Evolutionary conservation across 1,284 basidiomycete species (phyloP), one percentile per base, ranked within the genome.

Genomic region (Mycosarcoma mackinlayi): DNA sequence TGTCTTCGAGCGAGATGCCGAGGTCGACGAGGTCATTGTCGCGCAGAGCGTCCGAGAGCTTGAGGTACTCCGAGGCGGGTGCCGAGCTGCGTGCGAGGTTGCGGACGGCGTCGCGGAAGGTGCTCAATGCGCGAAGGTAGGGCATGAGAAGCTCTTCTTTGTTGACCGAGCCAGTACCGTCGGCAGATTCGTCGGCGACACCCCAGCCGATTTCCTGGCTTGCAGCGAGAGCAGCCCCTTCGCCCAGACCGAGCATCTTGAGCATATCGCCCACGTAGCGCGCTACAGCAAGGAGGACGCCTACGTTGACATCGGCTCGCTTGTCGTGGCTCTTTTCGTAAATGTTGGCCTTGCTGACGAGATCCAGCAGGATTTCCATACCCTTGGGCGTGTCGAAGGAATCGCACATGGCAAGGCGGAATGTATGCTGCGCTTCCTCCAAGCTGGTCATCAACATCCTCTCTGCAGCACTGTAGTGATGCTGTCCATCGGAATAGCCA

Each of bases 311-410:
- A 88, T 80, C 33, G 84, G 84, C 75, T 4, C 83, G 75, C 18
- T 77, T 67, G 27, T 65, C 53, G 13, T 79, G 65, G 19, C 49
- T 53, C 38, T 78, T 77, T 69, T 98, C 89, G 85, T 98, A 98
- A 24, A 93, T 86, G 82, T 98, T 98, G 16, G 92, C 89, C 51
- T 88, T 87, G n/a, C 91, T 91, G 24, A 98, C 89, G 27, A 98
- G 85, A 64, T 94, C 91, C 13, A 92, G 87, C 13, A 98, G 84
- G 52, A 89, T 85, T 71, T 88, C 87, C 40, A 98, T 84, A 0
- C 93, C 95, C 14, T 86, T 86, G 1, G 94, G 92, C 0, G 95
- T 98, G 84, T 98, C 95, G 86, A 98, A 97, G 1, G 94, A 97
- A 84, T 99, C 95, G 84, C 92, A 96, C 55, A 99, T 89, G 0